Conservation (phyloP, 139 green algal species). For the Edaphochlamys debaryana region DNA sequence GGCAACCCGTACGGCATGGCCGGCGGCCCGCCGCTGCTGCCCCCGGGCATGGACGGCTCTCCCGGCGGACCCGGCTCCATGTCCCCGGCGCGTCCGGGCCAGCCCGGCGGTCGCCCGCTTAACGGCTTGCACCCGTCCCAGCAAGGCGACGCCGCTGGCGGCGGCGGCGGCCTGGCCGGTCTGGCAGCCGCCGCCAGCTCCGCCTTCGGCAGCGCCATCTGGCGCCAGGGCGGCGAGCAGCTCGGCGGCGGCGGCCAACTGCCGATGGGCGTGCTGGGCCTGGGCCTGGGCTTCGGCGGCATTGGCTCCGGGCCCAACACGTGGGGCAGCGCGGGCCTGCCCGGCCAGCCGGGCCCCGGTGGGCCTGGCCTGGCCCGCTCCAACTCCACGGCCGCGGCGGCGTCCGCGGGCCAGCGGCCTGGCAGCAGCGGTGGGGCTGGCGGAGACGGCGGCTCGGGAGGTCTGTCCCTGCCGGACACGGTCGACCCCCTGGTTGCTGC, state of each 20-base stretch:
- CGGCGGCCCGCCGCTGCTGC: conserved; percentile 4
- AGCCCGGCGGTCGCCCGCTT: neutral
- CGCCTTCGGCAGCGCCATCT: conserved; percentile 33
- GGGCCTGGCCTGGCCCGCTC: neutral
- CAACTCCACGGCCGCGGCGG: neutral
- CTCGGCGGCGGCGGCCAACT: conserved; percentile 1
- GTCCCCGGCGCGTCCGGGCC: neutral
- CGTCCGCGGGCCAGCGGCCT: neutral
- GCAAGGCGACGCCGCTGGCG: neutral
- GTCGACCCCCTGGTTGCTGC: conserved; percentile 27
- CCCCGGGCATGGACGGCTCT: neutral
- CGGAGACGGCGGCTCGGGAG: too few species aligned
- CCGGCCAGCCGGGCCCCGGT: neutral
- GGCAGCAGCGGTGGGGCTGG: neutral
- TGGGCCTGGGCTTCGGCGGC: conserved; percentile 29
- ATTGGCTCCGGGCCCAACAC: conserved; percentile 23
- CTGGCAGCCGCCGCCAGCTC: neutral
- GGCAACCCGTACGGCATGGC: conserved; percentile 12
- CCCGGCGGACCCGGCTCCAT: neutral
- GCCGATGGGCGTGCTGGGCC: conserved; percentile 22
- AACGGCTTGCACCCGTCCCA: too few species aligned
- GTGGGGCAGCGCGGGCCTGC: conserved; percentile 16
- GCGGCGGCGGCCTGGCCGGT: neutral
- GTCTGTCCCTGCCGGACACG: conserved; percentile 18
- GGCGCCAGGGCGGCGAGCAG: conserved; percentile 21